Conservation (phyloP, 345 rosid species). For the Eucalyptus albens region DNA sequence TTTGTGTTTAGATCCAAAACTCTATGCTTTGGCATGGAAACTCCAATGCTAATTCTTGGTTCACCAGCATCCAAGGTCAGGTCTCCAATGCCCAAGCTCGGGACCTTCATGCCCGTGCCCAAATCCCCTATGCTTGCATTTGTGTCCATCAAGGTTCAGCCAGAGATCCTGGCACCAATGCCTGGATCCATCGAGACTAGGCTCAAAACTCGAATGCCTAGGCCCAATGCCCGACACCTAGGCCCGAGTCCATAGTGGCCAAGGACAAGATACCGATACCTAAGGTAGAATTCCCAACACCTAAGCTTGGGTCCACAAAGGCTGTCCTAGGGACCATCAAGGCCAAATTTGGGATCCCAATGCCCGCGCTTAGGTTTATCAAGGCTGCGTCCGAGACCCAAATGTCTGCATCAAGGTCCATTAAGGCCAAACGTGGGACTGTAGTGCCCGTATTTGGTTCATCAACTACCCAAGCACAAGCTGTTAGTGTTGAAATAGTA, state of each 20-base stretch:
- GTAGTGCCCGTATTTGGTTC: neutral
- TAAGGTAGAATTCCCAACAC: neutral
- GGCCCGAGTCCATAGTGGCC: too few relatives aligned
- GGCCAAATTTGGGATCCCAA: neutral
- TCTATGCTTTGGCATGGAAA: neutral
- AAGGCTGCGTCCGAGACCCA: neutral
- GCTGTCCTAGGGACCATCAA: neutral
- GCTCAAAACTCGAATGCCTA: neutral
- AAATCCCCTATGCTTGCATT: neutral
- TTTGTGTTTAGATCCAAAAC: neutral
- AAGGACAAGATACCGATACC: too few relatives aligned
- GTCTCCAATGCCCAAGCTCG: neutral
- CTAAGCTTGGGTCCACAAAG: neutral
- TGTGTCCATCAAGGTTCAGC: neutral
- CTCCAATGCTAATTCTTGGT: neutral
- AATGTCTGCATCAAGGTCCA: accelerated
- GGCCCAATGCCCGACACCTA: neutral
- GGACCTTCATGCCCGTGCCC: neutral
- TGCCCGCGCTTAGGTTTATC: neutral
- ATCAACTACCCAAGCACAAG: too few relatives aligned
- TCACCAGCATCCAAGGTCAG: neutral
- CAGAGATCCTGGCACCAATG: neutral
- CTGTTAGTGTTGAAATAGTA: too few relatives aligned
- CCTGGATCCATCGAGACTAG: neutral
- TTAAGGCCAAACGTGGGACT: neutral